These are phyloP conservation scores for Hymenoscyphus infarciens DNA, from an alignment of 2,329 filamentous ascomycete species.

Conservation along the genomic window DNA sequence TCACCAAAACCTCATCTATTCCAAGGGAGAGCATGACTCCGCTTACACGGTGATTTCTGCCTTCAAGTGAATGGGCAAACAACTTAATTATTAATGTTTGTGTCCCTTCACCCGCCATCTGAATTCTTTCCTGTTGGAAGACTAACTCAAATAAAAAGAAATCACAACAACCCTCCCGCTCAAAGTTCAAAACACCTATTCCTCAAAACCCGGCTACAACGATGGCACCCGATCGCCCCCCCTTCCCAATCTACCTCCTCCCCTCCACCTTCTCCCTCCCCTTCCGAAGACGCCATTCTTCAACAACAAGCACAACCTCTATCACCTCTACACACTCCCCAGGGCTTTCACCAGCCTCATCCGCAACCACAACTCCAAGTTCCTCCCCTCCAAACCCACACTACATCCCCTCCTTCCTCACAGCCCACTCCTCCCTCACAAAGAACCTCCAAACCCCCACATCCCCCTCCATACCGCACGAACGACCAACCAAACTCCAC, in stretches of 20 bases:
- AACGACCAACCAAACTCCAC: slow-evolving; percentile 18
- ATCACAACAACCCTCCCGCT: background rate
- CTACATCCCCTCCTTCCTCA: slow-evolving; percentile 15
- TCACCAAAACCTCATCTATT: background rate
- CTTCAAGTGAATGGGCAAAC: background rate
- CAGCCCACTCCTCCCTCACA: slow-evolving; percentile 19
- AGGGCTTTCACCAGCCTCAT: slow-evolving; percentile 37
- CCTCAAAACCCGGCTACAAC: background rate
- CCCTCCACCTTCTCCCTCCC: slow-evolving; percentile 47
- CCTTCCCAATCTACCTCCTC: slow-evolving; percentile 50
- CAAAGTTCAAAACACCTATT: background rate
- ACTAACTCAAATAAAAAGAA: background rate
- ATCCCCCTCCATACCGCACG: slow-evolving; percentile 5
- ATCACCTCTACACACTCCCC: slow-evolving; percentile 34
- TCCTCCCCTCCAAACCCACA: slow-evolving; percentile 27
- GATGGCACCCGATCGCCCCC: slow-evolving; percentile 26
- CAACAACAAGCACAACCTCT: slow-evolving; percentile 32
- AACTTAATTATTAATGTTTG: background rate
- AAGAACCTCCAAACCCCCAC: slow-evolving; percentile 30
- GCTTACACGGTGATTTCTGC: background rate
- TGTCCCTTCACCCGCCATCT: background rate
- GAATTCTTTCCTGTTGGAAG: background rate
- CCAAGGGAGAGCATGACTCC: background rate
- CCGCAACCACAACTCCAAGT: slow-evolving; percentile 24
- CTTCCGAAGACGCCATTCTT: slow-evolving; percentile 39